phyloP scores from a whole-genome alignment of 768 basidiomycete species.

The Mycena rosella region DNA sequence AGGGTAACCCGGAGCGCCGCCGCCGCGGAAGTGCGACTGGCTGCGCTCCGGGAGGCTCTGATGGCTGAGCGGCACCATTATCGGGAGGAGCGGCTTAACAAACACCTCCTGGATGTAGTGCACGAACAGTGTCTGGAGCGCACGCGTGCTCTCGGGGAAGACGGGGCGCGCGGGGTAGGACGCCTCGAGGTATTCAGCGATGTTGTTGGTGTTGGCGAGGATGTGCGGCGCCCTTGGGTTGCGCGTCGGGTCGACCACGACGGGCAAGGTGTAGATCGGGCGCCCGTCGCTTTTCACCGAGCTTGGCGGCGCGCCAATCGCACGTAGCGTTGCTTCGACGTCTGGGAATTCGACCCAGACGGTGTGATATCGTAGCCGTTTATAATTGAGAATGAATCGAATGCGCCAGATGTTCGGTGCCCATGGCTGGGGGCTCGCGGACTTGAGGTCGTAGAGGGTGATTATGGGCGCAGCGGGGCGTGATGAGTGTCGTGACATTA shows the following conservation, averaged over 20 bases:
- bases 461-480: constrained; percentile 30
- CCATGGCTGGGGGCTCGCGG: constrained; percentile 34
- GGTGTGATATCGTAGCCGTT: constrained; percentile 77
- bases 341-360: constrained; percentile 80
- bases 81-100: constrained; percentile 74
- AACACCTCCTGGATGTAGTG: constrained; percentile 79
- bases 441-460: constrained; percentile 36
- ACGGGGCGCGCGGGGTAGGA: constrained; percentile 78
- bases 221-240: constrained; percentile 50
- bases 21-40: constrained; percentile 65
- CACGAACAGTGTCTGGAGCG: constrained; percentile 77
- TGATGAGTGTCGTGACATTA: constrained; percentile 35
- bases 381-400: constrained; percentile 70
- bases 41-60: constrained; percentile 69
- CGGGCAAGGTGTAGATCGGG: constrained; percentile 77
- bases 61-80: constrained; percentile 79
- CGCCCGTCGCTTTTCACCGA: constrained; percentile 66
- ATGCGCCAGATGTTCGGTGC: constrained; percentile 58
- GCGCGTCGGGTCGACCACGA: constrained; percentile 59
- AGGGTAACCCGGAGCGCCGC: constrained; percentile 14
- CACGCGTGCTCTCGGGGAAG: constrained; percentile 79
- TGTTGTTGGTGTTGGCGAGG: constrained; percentile 62
- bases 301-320: constrained; percentile 72
- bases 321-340: constrained; percentile 70
- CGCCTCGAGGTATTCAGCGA: constrained; percentile 80